Evolutionary conservation across 768 basidiomycete species (phyloP).

Genomic region (Phanerodontia chrysosporium): DNA sequence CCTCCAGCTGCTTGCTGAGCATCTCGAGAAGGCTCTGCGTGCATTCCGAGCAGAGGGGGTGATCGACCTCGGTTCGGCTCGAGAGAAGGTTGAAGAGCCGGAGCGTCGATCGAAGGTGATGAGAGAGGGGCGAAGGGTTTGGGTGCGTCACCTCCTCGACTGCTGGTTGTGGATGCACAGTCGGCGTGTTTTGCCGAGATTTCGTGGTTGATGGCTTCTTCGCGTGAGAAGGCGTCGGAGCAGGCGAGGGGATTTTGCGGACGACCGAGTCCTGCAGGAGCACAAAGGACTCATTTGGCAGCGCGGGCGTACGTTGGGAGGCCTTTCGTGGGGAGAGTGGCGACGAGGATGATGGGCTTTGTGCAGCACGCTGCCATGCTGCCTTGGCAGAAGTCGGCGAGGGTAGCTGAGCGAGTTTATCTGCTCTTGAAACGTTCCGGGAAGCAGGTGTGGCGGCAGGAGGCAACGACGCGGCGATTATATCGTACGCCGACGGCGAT

Average conservation of each 20-base stretch:
- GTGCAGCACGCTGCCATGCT: conserved; percentile 60
- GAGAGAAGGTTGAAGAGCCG: conserved; percentile 76
- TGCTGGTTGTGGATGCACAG: conserved; percentile 21
- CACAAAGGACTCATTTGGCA: conserved; percentile 88
- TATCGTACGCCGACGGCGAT: conserved; percentile 82
- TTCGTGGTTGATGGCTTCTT: conserved; percentile 41
- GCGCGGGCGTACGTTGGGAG: conserved; percentile 34
- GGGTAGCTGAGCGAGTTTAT: conserved; percentile 44
- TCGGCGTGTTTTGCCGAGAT: conserved; percentile 24
- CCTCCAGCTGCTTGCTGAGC: conserved; percentile 79
- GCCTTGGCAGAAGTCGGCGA: conserved; percentile 50
- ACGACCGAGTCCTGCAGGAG: conserved; percentile 82
- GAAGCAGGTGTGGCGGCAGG: conserved; percentile 40
- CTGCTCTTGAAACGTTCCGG: conserved; percentile 35
- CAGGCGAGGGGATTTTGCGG: conserved; percentile 58
- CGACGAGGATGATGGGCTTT: conserved; percentile 29
- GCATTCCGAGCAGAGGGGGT: conserved; percentile 94
- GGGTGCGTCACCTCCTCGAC: conserved; percentile 48
- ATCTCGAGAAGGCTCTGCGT: conserved; percentile 74
- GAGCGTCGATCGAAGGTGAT: conserved; percentile 71
- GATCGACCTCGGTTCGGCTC: conserved; percentile 76
- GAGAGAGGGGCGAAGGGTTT: conserved; percentile 71
- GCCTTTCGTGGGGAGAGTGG: conserved; percentile 51
- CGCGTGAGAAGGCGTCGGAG: conserved; percentile 37
- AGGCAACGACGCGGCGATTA: conserved; percentile 70